Percentiles rank a stretch among this genome's conserved stretches.
Conservation (phyloP, 306 rosid species). For the Corylus americana region DNA sequence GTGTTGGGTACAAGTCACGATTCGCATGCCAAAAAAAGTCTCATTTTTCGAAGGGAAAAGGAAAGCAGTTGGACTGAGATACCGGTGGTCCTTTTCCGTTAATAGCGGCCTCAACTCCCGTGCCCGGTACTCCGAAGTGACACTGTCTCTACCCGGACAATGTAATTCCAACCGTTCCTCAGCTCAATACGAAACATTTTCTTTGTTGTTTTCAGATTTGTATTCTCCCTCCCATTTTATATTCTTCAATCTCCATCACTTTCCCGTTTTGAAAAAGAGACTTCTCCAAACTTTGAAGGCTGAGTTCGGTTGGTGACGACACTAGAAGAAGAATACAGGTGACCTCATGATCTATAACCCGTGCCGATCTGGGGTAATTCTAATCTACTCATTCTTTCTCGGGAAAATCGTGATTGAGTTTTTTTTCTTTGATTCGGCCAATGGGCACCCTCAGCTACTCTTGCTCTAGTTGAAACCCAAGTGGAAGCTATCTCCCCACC, state of each 20-base stretch:
- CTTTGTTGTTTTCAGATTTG: not conserved
- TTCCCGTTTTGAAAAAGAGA: not conserved
- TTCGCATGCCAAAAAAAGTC: not conserved
- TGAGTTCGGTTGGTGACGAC: conserved; percentile 3
- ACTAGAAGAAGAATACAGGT: not conserved
- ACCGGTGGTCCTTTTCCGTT: not conserved
- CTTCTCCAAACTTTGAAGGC: conserved; percentile 11
- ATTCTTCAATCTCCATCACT: not conserved
- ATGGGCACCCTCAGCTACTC: not conserved
- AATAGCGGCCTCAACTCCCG: not conserved
- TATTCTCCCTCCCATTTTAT: not conserved
- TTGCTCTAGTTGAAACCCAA: not conserved
- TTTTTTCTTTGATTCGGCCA: not conserved
- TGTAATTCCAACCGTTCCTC: not conserved
- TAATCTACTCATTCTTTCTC: not conserved
- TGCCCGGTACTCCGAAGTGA: not conserved
- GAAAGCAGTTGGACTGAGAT: not conserved
- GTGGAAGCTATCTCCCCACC: not conserved
- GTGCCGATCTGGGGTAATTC: conserved; percentile 7
- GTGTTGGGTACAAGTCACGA: too few species aligned
- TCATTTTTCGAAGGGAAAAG: not conserved
- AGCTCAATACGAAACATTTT: not conserved
- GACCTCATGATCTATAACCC: not conserved
- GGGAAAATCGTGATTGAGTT: not conserved
- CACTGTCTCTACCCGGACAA: not conserved